These are phyloP conservation scores for Hyphodiscus sp. DNA, from an alignment of 2,329 filamentous ascomycete species.

Conservation along the genomic window DNA sequence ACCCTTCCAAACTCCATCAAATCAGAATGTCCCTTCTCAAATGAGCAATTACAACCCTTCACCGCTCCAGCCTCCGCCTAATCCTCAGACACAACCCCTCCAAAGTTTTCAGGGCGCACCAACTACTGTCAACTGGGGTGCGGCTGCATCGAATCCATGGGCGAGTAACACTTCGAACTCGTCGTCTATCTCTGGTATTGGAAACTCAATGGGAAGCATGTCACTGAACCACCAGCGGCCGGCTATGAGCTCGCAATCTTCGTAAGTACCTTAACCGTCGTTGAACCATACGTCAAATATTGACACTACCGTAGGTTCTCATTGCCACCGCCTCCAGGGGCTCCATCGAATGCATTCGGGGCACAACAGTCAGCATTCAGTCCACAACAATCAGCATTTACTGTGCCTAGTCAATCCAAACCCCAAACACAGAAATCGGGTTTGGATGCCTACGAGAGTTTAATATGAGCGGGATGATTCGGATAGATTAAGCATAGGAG, in stretches of 20 bases:
- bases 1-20: conserved; percentile 12
- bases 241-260: conserved; percentile 33
- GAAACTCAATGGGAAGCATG: conserved; percentile 41
- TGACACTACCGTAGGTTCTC: conserved; percentile 25
- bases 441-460: conserved; percentile 50
- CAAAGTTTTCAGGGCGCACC: conserved; percentile 15
- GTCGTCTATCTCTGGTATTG: conserved; percentile 33
- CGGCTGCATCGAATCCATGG: conserved; percentile 44
- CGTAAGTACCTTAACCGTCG: conserved; percentile 33
- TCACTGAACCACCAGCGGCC: conserved; percentile 41
- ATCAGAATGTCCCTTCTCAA: conserved; percentile 6
- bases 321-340: conserved; percentile 24
- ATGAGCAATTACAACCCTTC: conserved; percentile 14
- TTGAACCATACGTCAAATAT: not conserved
- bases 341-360: conserved; percentile 4
- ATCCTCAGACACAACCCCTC: conserved; percentile 13
- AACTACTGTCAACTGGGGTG: conserved; percentile 43
- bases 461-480: conserved; percentile 34
- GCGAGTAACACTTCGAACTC: conserved; percentile 32
- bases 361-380: conserved; percentile 19
- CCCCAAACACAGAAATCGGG: conserved; percentile 33
- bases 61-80: conserved; percentile 5
- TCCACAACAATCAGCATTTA: conserved; percentile 24
- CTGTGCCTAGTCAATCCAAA: conserved; percentile 7
- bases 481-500: not conserved